Percentiles rank a stretch among this genome's conserved stretches.
Conservation (phyloP, 106 monocot species). For the Phalaenopsis aphrodite region DNA sequence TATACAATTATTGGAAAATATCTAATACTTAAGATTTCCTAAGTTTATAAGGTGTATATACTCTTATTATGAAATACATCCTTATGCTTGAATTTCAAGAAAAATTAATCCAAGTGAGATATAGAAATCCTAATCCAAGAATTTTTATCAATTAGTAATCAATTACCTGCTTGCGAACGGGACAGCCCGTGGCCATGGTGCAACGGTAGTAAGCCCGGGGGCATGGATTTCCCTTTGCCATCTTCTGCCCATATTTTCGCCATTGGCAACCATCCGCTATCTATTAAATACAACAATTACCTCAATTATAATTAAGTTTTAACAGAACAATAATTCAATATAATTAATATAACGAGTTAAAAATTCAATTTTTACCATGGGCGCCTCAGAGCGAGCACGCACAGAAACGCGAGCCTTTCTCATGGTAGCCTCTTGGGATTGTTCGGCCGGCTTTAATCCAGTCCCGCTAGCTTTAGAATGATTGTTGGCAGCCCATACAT, state of each 20-base stretch:
- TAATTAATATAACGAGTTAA: not conserved
- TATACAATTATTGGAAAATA: no score
- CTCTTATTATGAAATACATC: no score
- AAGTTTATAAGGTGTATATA: no score
- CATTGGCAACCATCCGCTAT: constrained; percentile 94
- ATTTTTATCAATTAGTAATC: not conserved
- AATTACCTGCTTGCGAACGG: constrained; percentile 79
- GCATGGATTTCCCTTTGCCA: constrained; percentile 81
- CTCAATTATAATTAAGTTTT: not conserved
- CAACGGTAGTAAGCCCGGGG: constrained; percentile 78
- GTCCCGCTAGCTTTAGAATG: constrained; percentile 13
- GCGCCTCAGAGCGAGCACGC: constrained; percentile 89
- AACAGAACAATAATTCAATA: not conserved
- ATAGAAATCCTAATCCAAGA: no score
- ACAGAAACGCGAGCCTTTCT: constrained; percentile 93
- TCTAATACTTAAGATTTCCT: no score
- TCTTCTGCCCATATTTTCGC: constrained; percentile 83
- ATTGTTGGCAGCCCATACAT: constrained; percentile 33
- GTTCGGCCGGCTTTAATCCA: constrained; percentile 16
- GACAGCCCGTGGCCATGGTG: constrained; percentile 70
- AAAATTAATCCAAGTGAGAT: no score
- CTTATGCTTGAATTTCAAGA: no score
- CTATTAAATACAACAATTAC: constrained; percentile 13
- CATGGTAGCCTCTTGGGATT: constrained; percentile 80
- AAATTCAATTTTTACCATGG: constrained; percentile 48